Percentiles rank a stretch among this genome's conserved stretches.
Evolutionary conservation across 163 green algal species (phyloP).

Genomic region (Chloromonas sp.): DNA sequence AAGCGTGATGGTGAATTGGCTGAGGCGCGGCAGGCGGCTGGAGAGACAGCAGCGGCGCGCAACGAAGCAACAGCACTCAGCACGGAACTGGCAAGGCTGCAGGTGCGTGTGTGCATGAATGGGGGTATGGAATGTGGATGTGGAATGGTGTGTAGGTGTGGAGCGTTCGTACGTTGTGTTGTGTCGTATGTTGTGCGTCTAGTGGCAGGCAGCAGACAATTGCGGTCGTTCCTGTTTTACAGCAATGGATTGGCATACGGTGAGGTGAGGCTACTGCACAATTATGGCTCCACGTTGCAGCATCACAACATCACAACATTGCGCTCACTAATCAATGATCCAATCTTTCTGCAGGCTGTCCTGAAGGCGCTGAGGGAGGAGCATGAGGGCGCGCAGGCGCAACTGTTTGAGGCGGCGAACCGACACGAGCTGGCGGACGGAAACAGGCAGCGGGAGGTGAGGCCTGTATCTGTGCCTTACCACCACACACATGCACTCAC

Average conservation of each 20-base stretch:
- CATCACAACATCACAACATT: neutral
- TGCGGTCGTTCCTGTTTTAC: neutral
- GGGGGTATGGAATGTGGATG: neutral
- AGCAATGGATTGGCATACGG: neutral
- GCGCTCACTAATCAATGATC: neutral
- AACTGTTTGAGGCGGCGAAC: constrained; percentile 11
- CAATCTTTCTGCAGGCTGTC: neutral
- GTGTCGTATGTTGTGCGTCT: neutral
- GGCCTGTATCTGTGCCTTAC: neutral
- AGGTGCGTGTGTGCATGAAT: constrained; percentile 1
- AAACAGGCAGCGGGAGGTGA: constrained; percentile 7
- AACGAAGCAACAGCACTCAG: neutral
- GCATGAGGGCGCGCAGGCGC: constrained; percentile 15
- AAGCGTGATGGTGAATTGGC: neutral
- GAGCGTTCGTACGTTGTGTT: neutral
- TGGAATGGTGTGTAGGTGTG: neutral
- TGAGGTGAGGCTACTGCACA: neutral
- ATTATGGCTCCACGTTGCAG: neutral
- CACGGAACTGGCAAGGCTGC: constrained; percentile 3
- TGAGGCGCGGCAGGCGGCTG: neutral
- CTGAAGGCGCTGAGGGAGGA: constrained; percentile 10
- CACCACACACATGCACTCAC: too few species aligned
- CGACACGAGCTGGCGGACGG: constrained; percentile 5
- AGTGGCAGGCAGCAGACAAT: neutral
- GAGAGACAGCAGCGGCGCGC: neutral